Evolutionary conservation across 2,329 filamentous ascomycete species (phyloP), one percentile per base, ranked within the genome.

Genomic region (Sarocladium brachiariae): DNA sequence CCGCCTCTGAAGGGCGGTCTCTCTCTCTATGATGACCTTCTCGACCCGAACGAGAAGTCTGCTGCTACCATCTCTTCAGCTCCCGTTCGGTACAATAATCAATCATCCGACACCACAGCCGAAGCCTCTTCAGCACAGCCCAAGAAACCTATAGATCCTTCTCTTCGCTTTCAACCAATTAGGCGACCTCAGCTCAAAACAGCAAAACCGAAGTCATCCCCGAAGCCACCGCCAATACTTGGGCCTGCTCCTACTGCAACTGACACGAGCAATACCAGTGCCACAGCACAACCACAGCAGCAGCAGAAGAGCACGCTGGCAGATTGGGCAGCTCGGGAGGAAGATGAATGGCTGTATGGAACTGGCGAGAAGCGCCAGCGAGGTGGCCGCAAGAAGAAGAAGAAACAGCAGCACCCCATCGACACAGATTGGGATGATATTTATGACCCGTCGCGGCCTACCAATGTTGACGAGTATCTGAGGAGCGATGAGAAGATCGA

Each of bases 361-460:
- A 59, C 66, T 39, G 72, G 68, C 18, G 78, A 86, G 61, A 87
- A 87, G 68, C 79, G 83, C 51, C 81, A 87, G 62, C 82, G 88
- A 47, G 88, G 88, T 51, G 87, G 88, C 37, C 83, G 88, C 53
- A 89, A 87, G 68, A 85, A 87, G 67, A 85, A 86, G 67, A 87
- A 87, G 74, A 85, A 84, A 65, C 78, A 80, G 59, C 77, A 81
- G 53, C 76, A 78, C 43, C 66, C 76, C 25, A 70, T 76, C 49
- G 77, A 81, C 63, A 82, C 79, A n/a, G 84, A 95, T 62, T 96
- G 90, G 90, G 87, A 95, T 64, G 89, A 95, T 63, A 80, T 93
- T 21, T 96, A 96, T 64, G 91, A 96, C 61, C 88, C 89, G 1
- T 75, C 85, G 10, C 74, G 87, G 34, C 90, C 91, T 8, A 95